Base-by-base conservation (phyloP, 1,284 basidiomycete species). In the Cronartium quercuum region DNA sequence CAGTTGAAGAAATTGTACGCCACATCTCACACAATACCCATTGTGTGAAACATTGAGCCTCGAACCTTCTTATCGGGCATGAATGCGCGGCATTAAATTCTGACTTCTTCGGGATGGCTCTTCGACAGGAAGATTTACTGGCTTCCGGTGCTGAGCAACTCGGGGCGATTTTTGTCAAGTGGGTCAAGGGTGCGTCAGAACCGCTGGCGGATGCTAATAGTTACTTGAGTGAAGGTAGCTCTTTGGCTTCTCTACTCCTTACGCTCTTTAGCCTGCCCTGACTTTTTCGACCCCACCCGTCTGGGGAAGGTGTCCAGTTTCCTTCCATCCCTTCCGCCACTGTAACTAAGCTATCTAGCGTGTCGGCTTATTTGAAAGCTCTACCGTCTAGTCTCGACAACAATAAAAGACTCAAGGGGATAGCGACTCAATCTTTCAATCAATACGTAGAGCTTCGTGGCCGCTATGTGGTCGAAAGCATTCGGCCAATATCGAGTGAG, bases 321-420 rank as follows among this genome's bases (percentile, higher is more conserved):
- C 47, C 47, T 13, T 51, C 47, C 6, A 51, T 51, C 18, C 40
- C 69, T 34, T 63, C 62, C 34, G 10, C 51, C 55, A 44, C 34
- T 21, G 55, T 66, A 6, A 66, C 40, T 41, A 51, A 74, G 41
- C 40, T 66, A 34, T 38, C 63, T 61, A 51, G 57, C 13, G 7
- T 74, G 42, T 66, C 21, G 29, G 40, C 9, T 42, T 67, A 74
- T 66, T 41, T 74, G 40, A 62, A 74, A 60, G 44, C 57, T 10
- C 24, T 51, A 18, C 35, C 38, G 60, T 51, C 58, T 64, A 44
- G 35, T 55, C 51, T 66, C 63, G 37, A 57, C 41, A 12, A 34
- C 9, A 51, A 15, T 51, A 51, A 4, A 51, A 51, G 13, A 24
- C 47, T 51, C 12, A 51, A 51, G 47, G 47, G 5, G 6, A 51